Conservation (phyloP, 768 basidiomycete genomes). For the Lyophyllum atratum region DNA sequence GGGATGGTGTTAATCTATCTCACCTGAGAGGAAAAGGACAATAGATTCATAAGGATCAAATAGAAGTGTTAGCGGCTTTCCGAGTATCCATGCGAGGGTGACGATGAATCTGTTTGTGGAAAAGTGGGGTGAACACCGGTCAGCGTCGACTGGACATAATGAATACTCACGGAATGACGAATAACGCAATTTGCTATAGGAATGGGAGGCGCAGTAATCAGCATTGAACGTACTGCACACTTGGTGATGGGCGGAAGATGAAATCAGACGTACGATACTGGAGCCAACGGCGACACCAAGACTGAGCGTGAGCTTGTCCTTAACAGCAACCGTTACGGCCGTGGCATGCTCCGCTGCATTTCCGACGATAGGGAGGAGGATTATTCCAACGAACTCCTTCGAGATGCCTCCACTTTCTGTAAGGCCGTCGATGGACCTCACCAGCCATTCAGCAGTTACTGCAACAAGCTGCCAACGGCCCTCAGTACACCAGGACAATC, state of each 20-base stretch:
- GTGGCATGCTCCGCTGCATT: constrained; percentile 93
- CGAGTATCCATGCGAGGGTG: constrained; percentile 77
- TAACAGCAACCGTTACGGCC: constrained; percentile 89
- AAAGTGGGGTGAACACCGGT: not conserved
- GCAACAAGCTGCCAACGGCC: constrained; percentile 55
- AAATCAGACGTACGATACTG: constrained; percentile 58
- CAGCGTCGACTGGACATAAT: not conserved
- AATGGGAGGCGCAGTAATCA: not conserved
- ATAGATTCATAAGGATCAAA: constrained; percentile 91
- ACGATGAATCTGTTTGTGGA: constrained; percentile 60
- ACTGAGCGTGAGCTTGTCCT: constrained; percentile 87
- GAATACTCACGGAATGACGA: constrained; percentile 44
- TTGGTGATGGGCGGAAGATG: constrained; percentile 5
- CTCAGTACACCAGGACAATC: not conserved
- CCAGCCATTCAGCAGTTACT: constrained; percentile 70
- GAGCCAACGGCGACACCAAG: constrained; percentile 88
- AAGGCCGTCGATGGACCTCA: constrained; percentile 80
- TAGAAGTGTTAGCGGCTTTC: constrained; percentile 76
- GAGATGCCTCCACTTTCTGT: constrained; percentile 57
- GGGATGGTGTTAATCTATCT: not conserved
- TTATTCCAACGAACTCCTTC: constrained; percentile 83
- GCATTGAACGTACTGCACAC: not conserved
- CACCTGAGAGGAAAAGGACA: constrained; percentile 51
- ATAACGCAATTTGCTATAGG: constrained; percentile 60
- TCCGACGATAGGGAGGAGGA: constrained; percentile 87